Conservation (phyloP, 202 grass and related monocot genomes). For the Dendrocalamus latiflorus region DNA sequence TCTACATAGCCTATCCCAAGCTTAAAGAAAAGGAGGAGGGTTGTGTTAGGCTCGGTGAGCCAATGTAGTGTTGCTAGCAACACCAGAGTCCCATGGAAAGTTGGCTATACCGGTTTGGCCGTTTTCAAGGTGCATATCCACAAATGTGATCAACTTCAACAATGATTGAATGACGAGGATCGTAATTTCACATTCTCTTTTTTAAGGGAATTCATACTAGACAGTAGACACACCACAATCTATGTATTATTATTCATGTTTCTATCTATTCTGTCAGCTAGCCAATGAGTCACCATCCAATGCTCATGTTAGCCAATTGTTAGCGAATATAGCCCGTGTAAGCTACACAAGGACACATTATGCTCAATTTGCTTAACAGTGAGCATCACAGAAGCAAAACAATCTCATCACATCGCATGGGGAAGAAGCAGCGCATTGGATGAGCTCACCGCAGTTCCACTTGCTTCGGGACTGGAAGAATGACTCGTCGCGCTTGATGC, state of each 20-base stretch:
- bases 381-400: neutral
- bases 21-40: no score
- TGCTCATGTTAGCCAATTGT: neutral
- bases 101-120: neutral
- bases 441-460: conserved; percentile 87
- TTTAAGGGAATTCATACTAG: neutral
- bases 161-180: neutral
- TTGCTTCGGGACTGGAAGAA: conserved; percentile 79
- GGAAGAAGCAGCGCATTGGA: neutral
- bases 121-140: neutral
- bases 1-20: no score
- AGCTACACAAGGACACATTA: neutral
- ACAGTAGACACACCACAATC: neutral
- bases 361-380: neutral
- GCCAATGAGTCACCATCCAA: neutral
- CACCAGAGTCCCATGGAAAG: neutral
- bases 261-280: neutral
- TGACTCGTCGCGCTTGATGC: conserved; percentile 78
- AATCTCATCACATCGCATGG: neutral
- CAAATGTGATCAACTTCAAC: neutral
- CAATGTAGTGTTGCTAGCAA: no score
- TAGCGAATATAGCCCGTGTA: no score
- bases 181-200: neutral
- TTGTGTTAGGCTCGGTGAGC: no score
- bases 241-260: neutral